Evolutionary conservation across 163 green algal genomes (phyloP).

Genomic region (Scenedesmus sp.): DNA sequence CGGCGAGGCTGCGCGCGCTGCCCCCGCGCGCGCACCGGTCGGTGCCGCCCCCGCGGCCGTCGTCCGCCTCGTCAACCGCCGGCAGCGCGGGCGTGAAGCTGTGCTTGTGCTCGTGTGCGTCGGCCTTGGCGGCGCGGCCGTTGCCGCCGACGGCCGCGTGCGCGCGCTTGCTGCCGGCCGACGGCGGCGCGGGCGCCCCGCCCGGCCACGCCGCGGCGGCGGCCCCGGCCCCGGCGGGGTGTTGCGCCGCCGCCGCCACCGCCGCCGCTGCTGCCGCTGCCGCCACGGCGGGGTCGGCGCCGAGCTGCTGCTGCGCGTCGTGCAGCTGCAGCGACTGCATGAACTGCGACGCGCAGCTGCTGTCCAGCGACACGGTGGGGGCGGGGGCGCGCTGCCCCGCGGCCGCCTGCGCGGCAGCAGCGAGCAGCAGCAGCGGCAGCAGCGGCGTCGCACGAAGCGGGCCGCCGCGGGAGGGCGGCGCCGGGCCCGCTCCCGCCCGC

Average conservation of each 20-base stretch:
- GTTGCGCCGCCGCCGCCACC: not conserved
- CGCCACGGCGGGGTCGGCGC: not conserved
- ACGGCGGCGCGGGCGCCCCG: too few species aligned
- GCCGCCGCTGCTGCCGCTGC: not conserved
- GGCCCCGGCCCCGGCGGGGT: too few species aligned
- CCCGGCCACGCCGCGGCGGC: too few species aligned
- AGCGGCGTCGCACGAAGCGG: too few species aligned
- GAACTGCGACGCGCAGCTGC: conserved; percentile 21
- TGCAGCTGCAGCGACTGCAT: conserved; percentile 33
- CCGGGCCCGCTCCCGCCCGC: too few species aligned
- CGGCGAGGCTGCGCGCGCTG: not conserved
- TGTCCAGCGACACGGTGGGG: conserved; percentile 18
- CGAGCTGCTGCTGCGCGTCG: not conserved
- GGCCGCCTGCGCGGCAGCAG: too few species aligned
- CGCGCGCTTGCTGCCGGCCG: conserved; percentile 18
- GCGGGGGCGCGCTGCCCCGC: too few species aligned
- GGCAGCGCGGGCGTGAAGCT: conserved; percentile 31
- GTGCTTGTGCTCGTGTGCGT: conserved; percentile 20
- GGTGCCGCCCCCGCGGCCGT: not conserved
- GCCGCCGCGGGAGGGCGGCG: too few species aligned
- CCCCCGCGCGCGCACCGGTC: not conserved
- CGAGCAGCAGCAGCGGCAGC: too few species aligned
- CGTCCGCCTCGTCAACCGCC: conserved; percentile 20
- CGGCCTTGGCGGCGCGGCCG: conserved; percentile 4
- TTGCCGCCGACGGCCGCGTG: conserved; percentile 21